Conservation (phyloP, 2,329 filamentous ascomycete species). For the Ophiostoma novo-ulmi region DNA sequence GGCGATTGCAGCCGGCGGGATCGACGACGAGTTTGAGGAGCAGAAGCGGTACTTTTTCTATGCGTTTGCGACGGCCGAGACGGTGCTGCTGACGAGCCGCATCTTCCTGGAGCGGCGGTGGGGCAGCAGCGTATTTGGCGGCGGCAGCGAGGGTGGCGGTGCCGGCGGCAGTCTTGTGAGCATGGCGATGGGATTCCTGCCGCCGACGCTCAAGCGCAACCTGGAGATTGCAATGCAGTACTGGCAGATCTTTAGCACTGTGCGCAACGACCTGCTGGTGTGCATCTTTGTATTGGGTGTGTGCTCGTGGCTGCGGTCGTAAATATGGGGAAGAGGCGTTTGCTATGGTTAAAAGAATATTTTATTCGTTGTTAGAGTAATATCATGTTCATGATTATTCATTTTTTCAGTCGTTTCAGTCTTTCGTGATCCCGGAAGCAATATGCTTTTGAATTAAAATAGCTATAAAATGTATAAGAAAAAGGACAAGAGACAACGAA, state of each 20-base stretch:
- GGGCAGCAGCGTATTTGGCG: slow-evolving; percentile 27
- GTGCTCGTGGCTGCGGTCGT: slow-evolving; percentile 42
- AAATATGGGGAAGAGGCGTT: neutral
- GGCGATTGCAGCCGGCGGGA: slow-evolving; percentile 26
- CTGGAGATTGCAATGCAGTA: slow-evolving; percentile 59
- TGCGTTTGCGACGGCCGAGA: slow-evolving; percentile 73
- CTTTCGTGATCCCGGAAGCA: neutral
- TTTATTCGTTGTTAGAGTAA: neutral
- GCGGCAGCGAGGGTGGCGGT: slow-evolving; percentile 29
- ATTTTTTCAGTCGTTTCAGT: too few species aligned
- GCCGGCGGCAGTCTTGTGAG: slow-evolving; percentile 59
- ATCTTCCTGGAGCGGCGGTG: slow-evolving; percentile 62
- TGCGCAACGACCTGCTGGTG: slow-evolving; percentile 67
- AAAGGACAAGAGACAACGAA: neutral
- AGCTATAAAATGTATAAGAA: neutral
- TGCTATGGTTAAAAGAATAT: neutral
- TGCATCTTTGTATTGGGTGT: slow-evolving; percentile 70
- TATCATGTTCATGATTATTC: neutral
- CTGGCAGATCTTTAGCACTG: slow-evolving; percentile 64
- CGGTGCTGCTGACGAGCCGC: slow-evolving; percentile 64
- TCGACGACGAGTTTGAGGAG: slow-evolving; percentile 22
- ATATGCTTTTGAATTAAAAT: slow-evolving; percentile 5
- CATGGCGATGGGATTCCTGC: slow-evolving; percentile 60
- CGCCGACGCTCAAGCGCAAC: slow-evolving; percentile 58
- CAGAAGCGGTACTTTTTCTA: slow-evolving; percentile 56